phyloP scores from a whole-genome alignment of 768 basidiomycete genomes.

The Serendipita indica region DNA sequence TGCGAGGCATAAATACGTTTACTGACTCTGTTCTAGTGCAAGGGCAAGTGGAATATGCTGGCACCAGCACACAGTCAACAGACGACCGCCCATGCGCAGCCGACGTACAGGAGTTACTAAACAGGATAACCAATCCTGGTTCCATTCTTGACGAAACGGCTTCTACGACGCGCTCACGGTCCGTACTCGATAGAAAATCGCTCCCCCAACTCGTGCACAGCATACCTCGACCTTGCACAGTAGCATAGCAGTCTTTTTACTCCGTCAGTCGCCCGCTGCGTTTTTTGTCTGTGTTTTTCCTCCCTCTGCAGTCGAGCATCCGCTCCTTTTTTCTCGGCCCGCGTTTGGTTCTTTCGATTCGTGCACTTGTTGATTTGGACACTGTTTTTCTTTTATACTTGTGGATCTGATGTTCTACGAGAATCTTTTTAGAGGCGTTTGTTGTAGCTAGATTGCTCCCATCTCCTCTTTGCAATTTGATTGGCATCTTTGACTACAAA shows the following conservation, averaged over 20 bases:
- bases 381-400: background rate
- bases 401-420: constrained; percentile 3
- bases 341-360: background rate
- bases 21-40: background rate
- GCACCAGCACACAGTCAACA: background rate
- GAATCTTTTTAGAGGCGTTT: no score
- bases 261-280: background rate
- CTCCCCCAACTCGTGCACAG: background rate
- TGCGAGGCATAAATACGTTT: background rate
- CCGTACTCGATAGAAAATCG: background rate
- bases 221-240: background rate
- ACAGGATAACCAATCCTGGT: background rate
- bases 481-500: no score
- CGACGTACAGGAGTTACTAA: background rate
- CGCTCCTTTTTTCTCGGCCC: background rate
- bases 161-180: background rate
- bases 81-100: background rate
- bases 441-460: background rate
- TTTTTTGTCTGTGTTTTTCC: background rate
- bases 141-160: background rate
- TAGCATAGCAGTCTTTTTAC: background rate
- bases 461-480: background rate
- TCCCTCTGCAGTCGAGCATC: background rate
- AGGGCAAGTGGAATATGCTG: background rate
- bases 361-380: background rate